Conservation (phyloP, 192 early-diverging fungal genomes). For the Podila epicladia region DNA sequence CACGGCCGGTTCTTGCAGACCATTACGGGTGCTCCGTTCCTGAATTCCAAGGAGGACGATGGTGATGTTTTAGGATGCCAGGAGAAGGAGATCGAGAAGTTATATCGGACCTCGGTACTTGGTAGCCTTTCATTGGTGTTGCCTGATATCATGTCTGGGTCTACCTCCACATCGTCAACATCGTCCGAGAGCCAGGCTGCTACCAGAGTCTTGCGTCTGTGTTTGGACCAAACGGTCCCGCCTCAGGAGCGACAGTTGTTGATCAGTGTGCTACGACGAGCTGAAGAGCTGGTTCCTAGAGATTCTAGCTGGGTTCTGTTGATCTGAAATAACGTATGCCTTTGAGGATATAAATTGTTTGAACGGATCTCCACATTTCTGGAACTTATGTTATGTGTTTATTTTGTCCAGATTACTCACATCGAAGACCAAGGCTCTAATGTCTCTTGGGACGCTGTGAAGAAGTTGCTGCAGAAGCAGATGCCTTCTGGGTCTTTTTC, state of each 20-base stretch:
- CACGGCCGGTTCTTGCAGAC: constrained; percentile 37
- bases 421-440: background rate
- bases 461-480: background rate
- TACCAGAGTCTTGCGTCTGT: constrained; percentile 16
- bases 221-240: constrained; percentile 17
- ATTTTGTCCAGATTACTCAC: no score
- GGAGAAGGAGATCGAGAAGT: background rate
- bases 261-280: constrained; percentile 21
- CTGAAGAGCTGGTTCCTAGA: constrained; percentile 28
- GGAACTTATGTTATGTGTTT: no score
- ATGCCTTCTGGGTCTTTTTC: constrained; percentile 13
- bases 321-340: background rate
- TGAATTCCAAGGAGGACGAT: background rate
- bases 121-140: constrained; percentile 20
- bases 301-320: constrained; percentile 24
- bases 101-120: constrained; percentile 3
- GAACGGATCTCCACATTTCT: no score
- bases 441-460: constrained; percentile 28
- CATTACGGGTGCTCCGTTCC: constrained; percentile 6
- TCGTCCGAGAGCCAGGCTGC: constrained; percentile 21
- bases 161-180: background rate
- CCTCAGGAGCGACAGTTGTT: constrained; percentile 19
- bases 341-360: background rate
- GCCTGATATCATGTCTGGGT: constrained; percentile 23
- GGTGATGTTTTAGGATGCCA: background rate